Evolutionary conservation across 345 rosid genomes (phyloP).

Genomic region (Citrus glauca): DNA sequence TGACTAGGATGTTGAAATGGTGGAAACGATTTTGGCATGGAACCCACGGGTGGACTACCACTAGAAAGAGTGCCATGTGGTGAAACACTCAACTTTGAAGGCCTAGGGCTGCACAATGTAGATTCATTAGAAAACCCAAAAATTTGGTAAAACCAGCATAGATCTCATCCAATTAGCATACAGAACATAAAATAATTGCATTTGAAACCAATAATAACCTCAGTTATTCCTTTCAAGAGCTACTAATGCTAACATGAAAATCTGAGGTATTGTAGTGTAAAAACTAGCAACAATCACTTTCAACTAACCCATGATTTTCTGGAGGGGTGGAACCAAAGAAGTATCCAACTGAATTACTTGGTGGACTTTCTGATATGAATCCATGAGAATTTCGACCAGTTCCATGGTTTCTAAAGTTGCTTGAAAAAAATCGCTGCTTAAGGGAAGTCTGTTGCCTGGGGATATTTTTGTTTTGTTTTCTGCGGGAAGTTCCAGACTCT

Average conservation of each 20-base stretch:
- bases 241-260: neutral
- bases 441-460: constrained; percentile 64
- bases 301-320: constrained; percentile 76
- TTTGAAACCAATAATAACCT: neutral
- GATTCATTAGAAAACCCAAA: neutral
- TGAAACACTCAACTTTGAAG: constrained; percentile 78
- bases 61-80: constrained; percentile 69
- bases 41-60: constrained; percentile 94
- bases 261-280: neutral
- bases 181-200: neutral
- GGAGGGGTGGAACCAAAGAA: constrained; percentile 98
- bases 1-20: constrained; percentile 96
- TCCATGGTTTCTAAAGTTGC: constrained; percentile 73
- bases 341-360: constrained; percentile 89
- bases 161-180: neutral
- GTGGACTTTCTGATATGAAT: constrained; percentile 83
- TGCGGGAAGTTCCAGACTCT: constrained; percentile 54
- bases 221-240: neutral
- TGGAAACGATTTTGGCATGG: constrained; percentile 91
- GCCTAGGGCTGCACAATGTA: constrained; percentile 50
- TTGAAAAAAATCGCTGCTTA: constrained; percentile 73
- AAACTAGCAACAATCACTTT: constrained; percentile 13
- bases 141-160: neutral
- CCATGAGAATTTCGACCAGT: constrained; percentile 48
- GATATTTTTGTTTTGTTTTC: constrained; percentile 59